Percentiles rank a stretch among this genome's conserved stretches.
Conservation (phyloP, 1,139 yeast genomes). For the Yamadazyma songkhlaensis region DNA sequence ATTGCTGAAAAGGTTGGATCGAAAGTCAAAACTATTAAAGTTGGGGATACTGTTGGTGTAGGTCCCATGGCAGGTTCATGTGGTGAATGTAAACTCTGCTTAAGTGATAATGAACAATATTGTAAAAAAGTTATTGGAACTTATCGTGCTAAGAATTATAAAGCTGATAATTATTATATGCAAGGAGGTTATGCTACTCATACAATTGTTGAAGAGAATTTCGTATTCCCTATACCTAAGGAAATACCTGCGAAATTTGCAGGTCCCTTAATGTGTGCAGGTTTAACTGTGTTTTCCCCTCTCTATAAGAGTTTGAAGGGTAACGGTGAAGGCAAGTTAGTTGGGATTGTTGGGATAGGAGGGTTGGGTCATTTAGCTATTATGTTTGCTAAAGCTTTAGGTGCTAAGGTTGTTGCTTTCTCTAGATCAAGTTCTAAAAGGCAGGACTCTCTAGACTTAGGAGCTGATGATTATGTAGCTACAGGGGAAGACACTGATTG, state of each 20-base stretch:
- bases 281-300: slow-evolving; percentile 64
- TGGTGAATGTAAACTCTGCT: slow-evolving; percentile 45
- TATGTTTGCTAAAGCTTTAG: slow-evolving; percentile 40
- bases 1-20: slow-evolving; percentile 43
- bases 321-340: slow-evolving; percentile 32
- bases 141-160: slow-evolving; percentile 35
- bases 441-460: slow-evolving; percentile 33
- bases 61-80: slow-evolving; percentile 56
- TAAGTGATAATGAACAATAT: slow-evolving; percentile 45
- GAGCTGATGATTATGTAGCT: slow-evolving; percentile 38
- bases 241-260: slow-evolving; percentile 39
- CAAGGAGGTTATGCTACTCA: slow-evolving; percentile 64
- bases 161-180: slow-evolving; percentile 33
- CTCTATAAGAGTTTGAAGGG: slow-evolving; percentile 32
- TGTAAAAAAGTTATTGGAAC: slow-evolving; percentile 42
- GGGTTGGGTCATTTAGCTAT: slow-evolving; percentile 45
- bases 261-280: slow-evolving; percentile 67
- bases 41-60: slow-evolving; percentile 60
- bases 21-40: slow-evolving; percentile 33
- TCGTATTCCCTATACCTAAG: slow-evolving; percentile 58
- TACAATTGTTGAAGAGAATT: slow-evolving; percentile 51
- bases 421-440: slow-evolving; percentile 36
- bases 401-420: slow-evolving; percentile 40
- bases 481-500: slow-evolving; percentile 39
- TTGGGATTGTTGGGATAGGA: slow-evolving; percentile 49